Evolutionary conservation across 192 early-diverging fungal genomes (phyloP).

Genomic region (Dissophora globulifera): DNA sequence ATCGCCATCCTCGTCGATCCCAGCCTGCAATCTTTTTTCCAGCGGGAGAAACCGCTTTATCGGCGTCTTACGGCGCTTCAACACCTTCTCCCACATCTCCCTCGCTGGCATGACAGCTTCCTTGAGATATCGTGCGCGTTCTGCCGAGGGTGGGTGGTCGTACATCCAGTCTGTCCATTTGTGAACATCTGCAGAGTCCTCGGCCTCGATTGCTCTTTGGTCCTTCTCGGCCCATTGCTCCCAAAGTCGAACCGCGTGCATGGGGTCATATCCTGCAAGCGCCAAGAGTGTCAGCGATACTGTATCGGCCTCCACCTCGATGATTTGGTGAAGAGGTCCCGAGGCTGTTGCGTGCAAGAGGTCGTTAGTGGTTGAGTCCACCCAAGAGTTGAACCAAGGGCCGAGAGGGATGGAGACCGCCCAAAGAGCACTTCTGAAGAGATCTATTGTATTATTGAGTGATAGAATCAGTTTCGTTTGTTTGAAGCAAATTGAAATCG

Average conservation of each 20-base stretch:
- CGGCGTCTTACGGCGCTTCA: slow-evolving; percentile 21
- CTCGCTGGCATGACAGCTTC: slow-evolving; percentile 39
- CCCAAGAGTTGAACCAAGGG: slow-evolving; percentile 50
- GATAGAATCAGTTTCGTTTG: not conserved
- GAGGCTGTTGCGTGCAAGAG: slow-evolving; percentile 37
- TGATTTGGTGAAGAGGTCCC: slow-evolving; percentile 47
- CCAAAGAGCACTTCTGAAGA: slow-evolving; percentile 44
- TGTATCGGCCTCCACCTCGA: slow-evolving; percentile 61
- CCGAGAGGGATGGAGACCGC: slow-evolving; percentile 39
- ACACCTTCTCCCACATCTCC: slow-evolving; percentile 47
- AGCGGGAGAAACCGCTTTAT: slow-evolving; percentile 26
- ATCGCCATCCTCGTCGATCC: slow-evolving; percentile 30
- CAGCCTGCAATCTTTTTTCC: slow-evolving; percentile 17
- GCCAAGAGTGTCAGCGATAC: slow-evolving; percentile 63
- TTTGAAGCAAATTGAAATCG: too few relatives aligned
- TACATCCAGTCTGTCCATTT: slow-evolving; percentile 56
- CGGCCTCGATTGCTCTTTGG: slow-evolving; percentile 29
- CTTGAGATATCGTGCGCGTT: slow-evolving; percentile 40
- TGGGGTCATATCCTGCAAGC: slow-evolving; percentile 68
- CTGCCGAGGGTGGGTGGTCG: slow-evolving; percentile 51
- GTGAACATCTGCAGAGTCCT: slow-evolving; percentile 36
- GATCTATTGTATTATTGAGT: slow-evolving; percentile 22
- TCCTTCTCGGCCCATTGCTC: slow-evolving; percentile 57
- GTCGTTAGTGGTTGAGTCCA: slow-evolving; percentile 22
- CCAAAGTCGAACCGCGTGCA: slow-evolving; percentile 61